Conservation (phyloP, 148 eudicot species). For the Rhododendron vialii region DNA sequence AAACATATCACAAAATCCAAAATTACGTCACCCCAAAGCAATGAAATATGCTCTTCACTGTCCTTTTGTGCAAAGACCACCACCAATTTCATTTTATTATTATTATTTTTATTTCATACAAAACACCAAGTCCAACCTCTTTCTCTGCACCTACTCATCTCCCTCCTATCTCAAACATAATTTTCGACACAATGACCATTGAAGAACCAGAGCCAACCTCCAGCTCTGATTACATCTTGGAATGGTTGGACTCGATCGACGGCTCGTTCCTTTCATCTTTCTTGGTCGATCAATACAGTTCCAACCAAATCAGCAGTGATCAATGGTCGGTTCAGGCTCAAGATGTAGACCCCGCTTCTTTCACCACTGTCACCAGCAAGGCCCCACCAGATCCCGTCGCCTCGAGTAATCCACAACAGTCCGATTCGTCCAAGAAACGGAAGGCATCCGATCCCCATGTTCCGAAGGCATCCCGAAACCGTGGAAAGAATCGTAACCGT, state of each 20-base stretch:
- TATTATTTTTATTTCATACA: neutral
- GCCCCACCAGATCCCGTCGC: conserved; percentile 10
- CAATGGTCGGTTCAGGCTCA: conserved; percentile 30
- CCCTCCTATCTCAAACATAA: neutral
- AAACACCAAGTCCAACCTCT: neutral
- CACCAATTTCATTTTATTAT: neutral
- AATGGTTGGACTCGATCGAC: conserved; percentile 23
- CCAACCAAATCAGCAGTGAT: conserved; percentile 14
- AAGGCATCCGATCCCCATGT: conserved; percentile 19
- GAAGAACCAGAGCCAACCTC: conserved; percentile 27
- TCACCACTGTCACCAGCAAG: conserved; percentile 22
- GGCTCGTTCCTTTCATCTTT: conserved; percentile 26
- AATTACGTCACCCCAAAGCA: neutral
- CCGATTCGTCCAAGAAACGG: conserved; percentile 38
- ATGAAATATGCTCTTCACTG: neutral
- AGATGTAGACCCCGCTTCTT: conserved; percentile 16
- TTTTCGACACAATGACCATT: conserved; percentile 20
- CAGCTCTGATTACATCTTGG: conserved; percentile 27
- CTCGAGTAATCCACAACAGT: conserved; percentile 13
- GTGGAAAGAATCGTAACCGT: conserved; percentile 20
- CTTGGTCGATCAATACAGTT: conserved; percentile 27
- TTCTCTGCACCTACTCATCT: neutral
- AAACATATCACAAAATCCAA: neutral
- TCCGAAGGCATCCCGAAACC: conserved; percentile 2
- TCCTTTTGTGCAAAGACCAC: neutral